These are phyloP conservation scores for Ophiosphaerella narmari DNA, from an alignment of 2,329 filamentous ascomycete species.

Conservation along the genomic window DNA sequence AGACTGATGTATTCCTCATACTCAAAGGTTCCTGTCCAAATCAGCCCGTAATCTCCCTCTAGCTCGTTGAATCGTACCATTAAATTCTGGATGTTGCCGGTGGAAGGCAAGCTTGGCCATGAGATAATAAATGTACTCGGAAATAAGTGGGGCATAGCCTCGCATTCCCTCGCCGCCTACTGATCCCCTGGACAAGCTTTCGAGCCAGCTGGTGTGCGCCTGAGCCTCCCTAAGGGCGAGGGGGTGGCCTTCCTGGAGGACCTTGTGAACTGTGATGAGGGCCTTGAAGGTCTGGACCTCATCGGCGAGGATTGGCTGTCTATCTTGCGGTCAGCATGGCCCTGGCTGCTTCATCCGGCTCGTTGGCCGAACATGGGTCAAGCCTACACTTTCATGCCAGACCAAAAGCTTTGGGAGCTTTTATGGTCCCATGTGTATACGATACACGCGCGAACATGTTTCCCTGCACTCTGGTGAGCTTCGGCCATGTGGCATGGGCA, in stretches of 20 bases:
- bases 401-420: constrained; percentile 86
- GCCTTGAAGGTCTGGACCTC: constrained; percentile 99
- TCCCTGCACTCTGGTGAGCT: constrained; percentile 58
- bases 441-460: constrained; percentile 97
- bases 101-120: constrained; percentile 96
- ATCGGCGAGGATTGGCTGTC: constrained; percentile 96
- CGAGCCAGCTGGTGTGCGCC: constrained; percentile 86
- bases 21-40: constrained; percentile 73
- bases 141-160: constrained; percentile 87
- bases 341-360: neutral
- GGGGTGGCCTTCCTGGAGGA: constrained; percentile 94
- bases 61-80: constrained; percentile 60
- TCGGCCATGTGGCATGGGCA: constrained; percentile 8
- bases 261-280: constrained; percentile 95
- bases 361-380: constrained; percentile 1
- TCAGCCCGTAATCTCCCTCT: constrained; percentile 18
- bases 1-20: constrained; percentile 99
- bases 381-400: constrained; percentile 93
- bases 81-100: constrained; percentile 95
- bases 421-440: constrained; percentile 99
- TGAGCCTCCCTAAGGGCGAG: constrained; percentile 86
- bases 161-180: constrained; percentile 77
- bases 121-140: constrained; percentile 95
- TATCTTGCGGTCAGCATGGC: constrained; percentile 45
- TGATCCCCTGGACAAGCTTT: constrained; percentile 84